A percentile compares a stretch with the other conserved stretches of the same genome.
These are phyloP conservation scores for Thinopyrum elongatum DNA, from an alignment of 176 grass and related monocot genomes.

Conservation along the genomic window DNA sequence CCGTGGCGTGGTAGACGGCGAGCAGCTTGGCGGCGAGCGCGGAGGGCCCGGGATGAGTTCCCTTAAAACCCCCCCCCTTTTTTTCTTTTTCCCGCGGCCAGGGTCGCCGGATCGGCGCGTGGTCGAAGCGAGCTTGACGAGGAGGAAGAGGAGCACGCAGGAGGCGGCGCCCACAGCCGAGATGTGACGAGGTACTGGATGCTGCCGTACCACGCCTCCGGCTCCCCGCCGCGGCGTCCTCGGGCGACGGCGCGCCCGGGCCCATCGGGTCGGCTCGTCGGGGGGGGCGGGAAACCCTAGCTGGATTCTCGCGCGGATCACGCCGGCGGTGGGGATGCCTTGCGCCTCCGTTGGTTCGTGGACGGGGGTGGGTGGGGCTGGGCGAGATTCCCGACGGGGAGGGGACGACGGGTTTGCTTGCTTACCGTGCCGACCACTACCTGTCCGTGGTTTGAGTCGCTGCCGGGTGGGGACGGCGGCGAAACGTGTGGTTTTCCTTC, in stretches of 20 bases:
- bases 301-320: no score
- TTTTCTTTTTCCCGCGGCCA: no score
- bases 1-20: constrained; percentile 90
- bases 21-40: constrained; percentile 90
- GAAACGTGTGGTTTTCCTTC: neutral
- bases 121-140: constrained; percentile 96
- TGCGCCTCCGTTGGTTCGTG: constrained; percentile 14
- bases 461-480: constrained; percentile 21
- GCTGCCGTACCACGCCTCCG: constrained; percentile 89
- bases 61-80: no score
- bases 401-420: neutral
- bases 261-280: constrained; percentile 9
- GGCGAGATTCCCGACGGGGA: constrained; percentile 24
- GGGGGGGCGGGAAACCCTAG: constrained; percentile 45
- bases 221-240: constrained; percentile 46
- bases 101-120: no score
- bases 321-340: constrained; percentile 19
- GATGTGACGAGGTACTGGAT: constrained; percentile 98
- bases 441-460: neutral
- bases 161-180: constrained; percentile 75
- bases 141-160: constrained; percentile 89
- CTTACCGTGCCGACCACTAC: neutral
- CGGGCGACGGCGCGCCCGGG: constrained; percentile 39
- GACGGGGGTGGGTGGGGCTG: neutral
- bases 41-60: constrained; percentile 80